These are phyloP conservation scores for Narthecium ossifragum DNA, from an alignment of 106 monocot genomes.

Conservation along the genomic window DNA sequence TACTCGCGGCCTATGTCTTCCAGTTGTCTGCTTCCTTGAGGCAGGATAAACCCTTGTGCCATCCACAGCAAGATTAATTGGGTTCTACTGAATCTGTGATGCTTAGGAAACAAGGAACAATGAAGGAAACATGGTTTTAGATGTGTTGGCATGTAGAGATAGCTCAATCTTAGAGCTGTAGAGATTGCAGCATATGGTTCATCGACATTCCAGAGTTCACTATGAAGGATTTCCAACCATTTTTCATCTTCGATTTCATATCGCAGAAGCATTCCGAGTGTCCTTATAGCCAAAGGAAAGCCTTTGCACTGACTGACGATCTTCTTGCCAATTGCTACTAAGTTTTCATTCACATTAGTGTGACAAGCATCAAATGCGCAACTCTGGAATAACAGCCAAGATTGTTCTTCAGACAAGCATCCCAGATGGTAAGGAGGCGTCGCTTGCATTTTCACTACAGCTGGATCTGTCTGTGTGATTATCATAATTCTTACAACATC, in stretches of 20 bases:
- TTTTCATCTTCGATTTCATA: neutral
- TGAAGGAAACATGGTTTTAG: conserved; percentile 21
- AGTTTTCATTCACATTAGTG: neutral
- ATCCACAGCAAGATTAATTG: conserved; percentile 22
- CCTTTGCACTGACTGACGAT: conserved; percentile 25
- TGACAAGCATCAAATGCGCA: neutral
- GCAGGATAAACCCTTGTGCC: conserved; percentile 12
- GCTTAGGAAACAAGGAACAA: conserved; percentile 27
- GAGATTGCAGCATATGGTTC: neutral
- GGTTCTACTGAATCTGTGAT: conserved; percentile 1
- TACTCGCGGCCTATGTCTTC: conserved; percentile 14
- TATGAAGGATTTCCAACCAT: conserved; percentile 16
- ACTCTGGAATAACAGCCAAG: conserved; percentile 15
- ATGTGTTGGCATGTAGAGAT: conserved; percentile 13
- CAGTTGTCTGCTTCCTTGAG: neutral
- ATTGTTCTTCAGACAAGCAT: conserved; percentile 8
- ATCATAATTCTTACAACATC: conserved; percentile 15
- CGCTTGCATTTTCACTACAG: conserved; percentile 8
- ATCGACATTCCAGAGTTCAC: conserved; percentile 9
- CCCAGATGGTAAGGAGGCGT: neutral
- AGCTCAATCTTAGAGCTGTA: conserved; percentile 12
- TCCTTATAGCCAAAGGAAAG: conserved; percentile 29
- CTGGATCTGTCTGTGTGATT: conserved; percentile 14
- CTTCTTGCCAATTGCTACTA: conserved; percentile 6
- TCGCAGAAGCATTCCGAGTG: conserved; percentile 10